Base-by-base conservation (phyloP, 306 rosid genomes). In the Geum urbanum region DNA sequence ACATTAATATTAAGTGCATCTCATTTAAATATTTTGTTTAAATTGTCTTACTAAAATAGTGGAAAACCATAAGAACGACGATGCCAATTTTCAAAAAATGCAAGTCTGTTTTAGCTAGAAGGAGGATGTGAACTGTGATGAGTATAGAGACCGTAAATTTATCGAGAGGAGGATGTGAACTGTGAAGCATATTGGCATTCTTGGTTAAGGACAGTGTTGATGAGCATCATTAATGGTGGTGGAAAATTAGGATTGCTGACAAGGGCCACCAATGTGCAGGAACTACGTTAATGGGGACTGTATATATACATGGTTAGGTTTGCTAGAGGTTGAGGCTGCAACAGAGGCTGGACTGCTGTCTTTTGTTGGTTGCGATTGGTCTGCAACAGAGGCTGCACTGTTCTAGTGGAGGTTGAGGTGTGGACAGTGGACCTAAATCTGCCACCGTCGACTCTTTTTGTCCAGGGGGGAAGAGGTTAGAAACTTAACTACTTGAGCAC, bases 391-490 rank as follows among this genome's bases (percentile, higher is more conserved):
- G 59, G 59, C 13, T 54, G 59, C 59, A 19, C 15, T 19, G 35
- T 9, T 54, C 32, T 54, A 54, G 14, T 4, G 35, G 14, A 54
- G 59, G 27, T 54, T 54, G 27, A 32, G 12, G n/a, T n/a, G n/a
- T n/a, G n/a, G n/a, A n/a, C n/a, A n/a, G 59, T 20, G 59, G 59
- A 54, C 58, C 58, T 19, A n/a, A 19, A 53, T 53, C 19, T 53
- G 13, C 58, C 9, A 19, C 32, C 11, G 14, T 54, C 20, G 59
- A n/a, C n/a, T 14, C 20, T 4, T 54, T 53, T 54, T 54, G 35
- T 54, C 27, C 58, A 8, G n/a, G 59, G 35, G 20, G 59, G 32
- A 54, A 22, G 59, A 54, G 58, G 59, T 32, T 18, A 18, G 59
- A 19, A 54, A 32, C 59, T 54, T 8, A 54, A 54, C 9, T 54